Evolutionary conservation across 192 early-diverging fungal genomes (phyloP).

Genomic region (Umbelopsis isabellina): DNA sequence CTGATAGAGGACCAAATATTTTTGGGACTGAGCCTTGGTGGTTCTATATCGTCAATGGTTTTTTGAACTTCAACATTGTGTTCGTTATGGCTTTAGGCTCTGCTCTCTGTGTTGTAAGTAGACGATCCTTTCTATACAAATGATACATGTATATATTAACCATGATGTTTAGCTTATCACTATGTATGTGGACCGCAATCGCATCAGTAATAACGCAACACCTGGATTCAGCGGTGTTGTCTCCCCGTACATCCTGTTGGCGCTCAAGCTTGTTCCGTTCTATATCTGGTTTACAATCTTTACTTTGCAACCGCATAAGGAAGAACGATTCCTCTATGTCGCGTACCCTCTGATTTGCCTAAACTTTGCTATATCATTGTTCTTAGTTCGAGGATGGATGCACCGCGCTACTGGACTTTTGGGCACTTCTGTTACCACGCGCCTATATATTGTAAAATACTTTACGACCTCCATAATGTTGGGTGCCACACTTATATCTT

Average conservation of each 20-base stretch:
- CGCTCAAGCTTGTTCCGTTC: slow-evolving; percentile 67
- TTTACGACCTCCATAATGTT: slow-evolving; percentile 50
- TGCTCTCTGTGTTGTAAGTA: slow-evolving; percentile 64
- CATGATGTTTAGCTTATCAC: slow-evolving; percentile 43
- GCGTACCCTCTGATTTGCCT: slow-evolving; percentile 88
- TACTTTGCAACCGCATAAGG: slow-evolving; percentile 92
- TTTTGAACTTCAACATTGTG: slow-evolving; percentile 89
- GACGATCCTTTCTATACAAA: neutral
- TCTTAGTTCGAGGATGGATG: slow-evolving; percentile 52
- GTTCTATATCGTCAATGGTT: slow-evolving; percentile 89
- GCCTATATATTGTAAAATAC: slow-evolving; percentile 21
- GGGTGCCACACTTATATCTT: slow-evolving; percentile 54
- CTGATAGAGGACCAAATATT: slow-evolving; percentile 68
- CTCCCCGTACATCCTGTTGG: slow-evolving; percentile 49
- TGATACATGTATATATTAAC: neutral
- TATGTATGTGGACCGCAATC: slow-evolving; percentile 44
- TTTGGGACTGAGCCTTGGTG: slow-evolving; percentile 93
- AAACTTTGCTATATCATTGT: slow-evolving; percentile 71
- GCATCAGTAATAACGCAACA: slow-evolving; percentile 34
- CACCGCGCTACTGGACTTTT: slow-evolving; percentile 36
- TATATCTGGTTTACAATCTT: slow-evolving; percentile 80
- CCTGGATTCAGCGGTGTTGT: slow-evolving; percentile 30
- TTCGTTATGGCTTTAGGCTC: slow-evolving; percentile 73
- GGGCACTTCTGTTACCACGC: slow-evolving; percentile 32
- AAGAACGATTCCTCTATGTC: slow-evolving; percentile 93